Conservation (phyloP, 2,329 filamentous ascomycete genomes). For the Hypoxylon sp. region DNA sequence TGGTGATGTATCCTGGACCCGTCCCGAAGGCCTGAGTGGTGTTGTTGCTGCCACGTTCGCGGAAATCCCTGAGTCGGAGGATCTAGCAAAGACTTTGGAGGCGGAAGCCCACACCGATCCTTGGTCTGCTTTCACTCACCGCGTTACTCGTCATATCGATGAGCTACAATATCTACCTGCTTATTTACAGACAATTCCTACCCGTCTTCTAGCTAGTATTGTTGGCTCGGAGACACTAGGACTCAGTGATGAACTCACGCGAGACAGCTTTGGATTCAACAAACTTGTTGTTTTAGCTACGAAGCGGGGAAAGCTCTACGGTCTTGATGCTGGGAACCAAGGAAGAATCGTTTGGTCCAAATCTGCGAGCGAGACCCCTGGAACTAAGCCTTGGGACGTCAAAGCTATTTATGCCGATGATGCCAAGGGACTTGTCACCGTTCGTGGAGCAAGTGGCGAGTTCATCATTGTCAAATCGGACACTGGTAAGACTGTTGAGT, state of each 20-base stretch:
- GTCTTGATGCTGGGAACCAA: slow-evolving; percentile 77
- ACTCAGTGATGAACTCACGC: slow-evolving; percentile 58
- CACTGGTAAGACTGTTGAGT: slow-evolving; percentile 61
- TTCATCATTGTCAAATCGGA: slow-evolving; percentile 64
- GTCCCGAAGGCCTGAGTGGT: slow-evolving; percentile 83
- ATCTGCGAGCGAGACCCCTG: slow-evolving; percentile 66
- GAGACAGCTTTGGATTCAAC: slow-evolving; percentile 86
- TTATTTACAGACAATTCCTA: slow-evolving; percentile 75
- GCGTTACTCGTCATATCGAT: slow-evolving; percentile 79
- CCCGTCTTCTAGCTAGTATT: slow-evolving; percentile 71
- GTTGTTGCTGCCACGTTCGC: slow-evolving; percentile 83
- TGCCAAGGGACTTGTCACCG: slow-evolving; percentile 61
- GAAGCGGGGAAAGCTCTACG: slow-evolving; percentile 78
- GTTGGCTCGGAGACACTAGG: slow-evolving; percentile 62
- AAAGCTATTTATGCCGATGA: slow-evolving; percentile 72
- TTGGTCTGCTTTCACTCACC: slow-evolving; percentile 84
- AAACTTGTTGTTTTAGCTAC: slow-evolving; percentile 86
- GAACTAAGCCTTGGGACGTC: slow-evolving; percentile 68
- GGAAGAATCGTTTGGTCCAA: slow-evolving; percentile 81
- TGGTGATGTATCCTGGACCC: slow-evolving; percentile 80
- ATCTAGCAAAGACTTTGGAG: slow-evolving; percentile 81
- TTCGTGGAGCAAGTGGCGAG: slow-evolving; percentile 69
- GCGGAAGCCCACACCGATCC: slow-evolving; percentile 86
- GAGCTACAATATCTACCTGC: slow-evolving; percentile 81
- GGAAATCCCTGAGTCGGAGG: slow-evolving; percentile 76